A percentile compares a stretch with the other conserved stretches of the same genome.
Evolutionary conservation across 2,329 filamentous ascomycete genomes (phyloP).

Genomic region (Cytospora piceicola): DNA sequence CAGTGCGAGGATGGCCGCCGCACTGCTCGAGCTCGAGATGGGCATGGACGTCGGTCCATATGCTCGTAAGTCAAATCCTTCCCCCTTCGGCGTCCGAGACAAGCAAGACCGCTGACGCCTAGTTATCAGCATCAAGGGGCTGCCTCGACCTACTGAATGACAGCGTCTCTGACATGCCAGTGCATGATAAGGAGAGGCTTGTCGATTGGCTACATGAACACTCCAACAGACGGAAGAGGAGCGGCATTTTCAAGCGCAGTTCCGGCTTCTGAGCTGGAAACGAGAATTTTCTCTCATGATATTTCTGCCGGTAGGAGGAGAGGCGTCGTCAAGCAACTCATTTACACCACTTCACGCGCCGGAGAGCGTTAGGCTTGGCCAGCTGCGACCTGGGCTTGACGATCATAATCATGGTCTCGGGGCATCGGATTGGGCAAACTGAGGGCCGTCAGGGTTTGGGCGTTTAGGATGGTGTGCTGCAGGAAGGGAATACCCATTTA

Average conservation of each 20-base stretch:
- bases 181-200: conserved; percentile 35
- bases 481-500: neutral
- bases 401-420: neutral
- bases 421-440: neutral
- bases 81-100: neutral
- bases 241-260: conserved; percentile 22
- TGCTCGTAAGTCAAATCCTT: conserved; percentile 42
- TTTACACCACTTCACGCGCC: neutral
- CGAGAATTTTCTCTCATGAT: neutral
- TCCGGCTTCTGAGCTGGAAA: conserved; percentile 5
- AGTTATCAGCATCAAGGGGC: conserved; percentile 35
- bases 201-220: conserved; percentile 31
- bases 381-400: neutral
- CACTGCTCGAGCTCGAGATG: conserved; percentile 43
- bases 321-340: neutral
- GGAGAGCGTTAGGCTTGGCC: neutral
- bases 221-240: conserved; percentile 18
- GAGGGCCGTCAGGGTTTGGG: neutral
- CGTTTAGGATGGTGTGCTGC: conserved; percentile 1
- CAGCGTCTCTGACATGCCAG: conserved; percentile 36
- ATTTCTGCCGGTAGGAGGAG: neutral
- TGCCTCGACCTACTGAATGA: conserved; percentile 42
- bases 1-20: conserved; percentile 49
- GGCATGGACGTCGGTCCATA: conserved; percentile 40
- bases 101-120: neutral